Base-by-base conservation (phyloP, 2,329 filamentous ascomycete genomes). In the Hypoxylon sp. region DNA sequence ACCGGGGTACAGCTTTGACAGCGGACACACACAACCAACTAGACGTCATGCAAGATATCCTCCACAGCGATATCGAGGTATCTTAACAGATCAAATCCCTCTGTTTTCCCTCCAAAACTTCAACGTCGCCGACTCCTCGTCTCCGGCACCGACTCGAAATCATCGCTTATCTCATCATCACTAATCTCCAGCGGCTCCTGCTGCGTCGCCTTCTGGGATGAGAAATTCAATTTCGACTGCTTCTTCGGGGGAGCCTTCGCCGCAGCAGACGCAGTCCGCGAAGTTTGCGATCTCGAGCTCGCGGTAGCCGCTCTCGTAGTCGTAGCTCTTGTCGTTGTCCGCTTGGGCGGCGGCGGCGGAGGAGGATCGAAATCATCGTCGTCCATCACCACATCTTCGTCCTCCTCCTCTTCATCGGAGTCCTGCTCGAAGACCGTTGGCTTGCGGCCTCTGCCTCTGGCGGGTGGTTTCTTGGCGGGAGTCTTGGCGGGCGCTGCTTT, bases 141-240 rank as follows among this genome's bases (percentile, higher is more conserved):
- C 10, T 77, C 70, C 0, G 83, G 83, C 53, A 84, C 81, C 5
- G 85, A 81, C 76, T 90, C 87, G 76, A 91, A 90, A 0, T 89
- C 86, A 46, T 89, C 87, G 0, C 85, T 87, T 48, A 91, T 89
- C 76, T 90, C 88, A 74, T 91, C 89, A 64, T 90, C 88, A 67
- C 88, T 90, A 59, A 90, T 85, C 73, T 90, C 87, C 14, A 87
- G 74, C n/a, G 82, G 81, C 38, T 83, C 81, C 34, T 83, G 78
- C 68, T 85, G 82, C 30, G 82, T 80, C 2, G 80, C 77, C 67
- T 78, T 76, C 70, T 85, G 80, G 9, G 83, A 84, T 9, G 83
- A 83, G 68, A 88, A 87, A 65, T 79, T 85, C 23, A 87, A 76
- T 45, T 78, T 86, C 1, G 84, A 84, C 75, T 87, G 86, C 55